Percentiles rank a stretch among this genome's conserved stretches.
Conservation (phyloP, 2,329 filamentous ascomycete genomes). For the Hymenoscyphus albidus region DNA sequence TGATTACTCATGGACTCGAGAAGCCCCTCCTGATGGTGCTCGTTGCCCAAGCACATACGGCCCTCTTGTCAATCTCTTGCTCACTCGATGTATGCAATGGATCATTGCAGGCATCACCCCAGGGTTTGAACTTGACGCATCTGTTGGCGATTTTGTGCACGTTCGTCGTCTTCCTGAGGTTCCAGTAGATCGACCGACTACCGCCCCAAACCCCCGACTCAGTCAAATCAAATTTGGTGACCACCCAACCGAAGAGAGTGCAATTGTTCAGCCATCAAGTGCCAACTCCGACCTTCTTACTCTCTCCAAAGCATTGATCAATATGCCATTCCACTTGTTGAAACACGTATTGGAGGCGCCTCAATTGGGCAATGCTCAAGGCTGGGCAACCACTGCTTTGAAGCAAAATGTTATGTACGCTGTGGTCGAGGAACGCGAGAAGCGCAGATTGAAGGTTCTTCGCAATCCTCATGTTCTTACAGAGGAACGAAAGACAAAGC, state of each 20-base stretch:
- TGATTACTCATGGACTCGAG: constrained; percentile 35
- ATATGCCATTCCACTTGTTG: constrained; percentile 64
- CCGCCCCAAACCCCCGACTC: constrained; percentile 48
- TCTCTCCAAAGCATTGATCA: constrained; percentile 65
- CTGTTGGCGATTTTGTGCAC: constrained; percentile 44
- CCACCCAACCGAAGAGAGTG: constrained; percentile 38
- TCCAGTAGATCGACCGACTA: constrained; percentile 21
- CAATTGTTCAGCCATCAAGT: constrained; percentile 26
- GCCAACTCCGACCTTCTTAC: constrained; percentile 38
- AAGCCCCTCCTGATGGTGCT: constrained; percentile 28
- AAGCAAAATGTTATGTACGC: constrained; percentile 47
- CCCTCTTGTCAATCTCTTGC: constrained; percentile 50
- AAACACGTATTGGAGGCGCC: constrained; percentile 62
- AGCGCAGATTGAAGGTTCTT: constrained; percentile 40
- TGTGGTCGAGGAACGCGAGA: constrained; percentile 56
- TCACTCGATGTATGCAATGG: constrained; percentile 55
- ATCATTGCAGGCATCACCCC: constrained; percentile 56
- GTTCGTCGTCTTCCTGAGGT: constrained; percentile 44
- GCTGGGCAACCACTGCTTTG: constrained; percentile 45
- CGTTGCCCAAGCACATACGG: constrained; percentile 47
- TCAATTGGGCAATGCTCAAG: constrained; percentile 48
- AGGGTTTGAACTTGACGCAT: constrained; percentile 56
- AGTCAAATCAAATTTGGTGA: constrained; percentile 71
- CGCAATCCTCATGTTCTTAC: constrained; percentile 26
- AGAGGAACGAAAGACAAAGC: constrained; percentile 28